Evolutionary conservation across 164 flowering plant genomes (phyloP).

Genomic region (Houttuynia cordata): DNA sequence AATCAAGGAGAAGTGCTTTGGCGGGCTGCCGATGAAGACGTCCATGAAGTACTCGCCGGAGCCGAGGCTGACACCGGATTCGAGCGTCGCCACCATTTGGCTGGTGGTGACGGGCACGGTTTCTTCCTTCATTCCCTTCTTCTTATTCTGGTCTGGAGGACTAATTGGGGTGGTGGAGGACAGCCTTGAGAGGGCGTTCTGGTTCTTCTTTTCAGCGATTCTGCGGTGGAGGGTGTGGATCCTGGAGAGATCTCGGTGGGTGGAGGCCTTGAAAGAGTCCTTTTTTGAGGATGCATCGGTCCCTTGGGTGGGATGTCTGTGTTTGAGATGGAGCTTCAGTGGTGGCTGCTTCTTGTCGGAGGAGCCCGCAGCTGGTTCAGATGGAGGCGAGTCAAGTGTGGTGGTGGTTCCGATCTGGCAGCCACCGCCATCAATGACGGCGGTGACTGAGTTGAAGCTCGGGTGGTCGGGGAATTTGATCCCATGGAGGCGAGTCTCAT

Average conservation of each 20-base stretch:
- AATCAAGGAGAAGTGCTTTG: slow-evolving; percentile 70
- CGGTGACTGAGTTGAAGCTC: slow-evolving; percentile 35
- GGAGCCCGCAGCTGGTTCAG: slow-evolving; percentile 2
- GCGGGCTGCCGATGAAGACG: slow-evolving; percentile 90
- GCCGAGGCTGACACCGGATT: slow-evolving; percentile 80
- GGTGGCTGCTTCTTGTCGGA: slow-evolving; percentile 10
- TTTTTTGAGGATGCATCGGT: slow-evolving; percentile 9
- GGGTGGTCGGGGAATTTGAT: slow-evolving; percentile 44
- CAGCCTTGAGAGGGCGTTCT: slow-evolving; percentile 21
- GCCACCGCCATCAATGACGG: slow-evolving; percentile 19
- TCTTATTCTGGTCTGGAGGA: slow-evolving; percentile 13
- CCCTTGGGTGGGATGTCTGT: slow-evolving; percentile 10
- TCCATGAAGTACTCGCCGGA: slow-evolving; percentile 98
- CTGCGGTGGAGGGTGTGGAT: slow-evolving; percentile 48
- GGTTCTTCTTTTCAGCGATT: slow-evolving; percentile 52
- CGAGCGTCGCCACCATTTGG: slow-evolving; percentile 63
- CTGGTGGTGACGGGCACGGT: not conserved
- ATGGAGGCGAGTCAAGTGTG: not conserved
- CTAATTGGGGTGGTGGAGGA: slow-evolving; percentile 6
- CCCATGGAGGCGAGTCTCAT: slow-evolving; percentile 29
- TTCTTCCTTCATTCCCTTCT: not conserved
- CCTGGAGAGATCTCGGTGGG: slow-evolving; percentile 39
- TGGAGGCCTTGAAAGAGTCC: slow-evolving; percentile 29
- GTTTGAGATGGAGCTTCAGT: slow-evolving; percentile 46
- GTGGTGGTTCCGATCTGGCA: slow-evolving; percentile 18